Evolutionary conservation across 805 yeast genomes (phyloP).

Genomic region (Kodamaea jinghongensis): DNA sequence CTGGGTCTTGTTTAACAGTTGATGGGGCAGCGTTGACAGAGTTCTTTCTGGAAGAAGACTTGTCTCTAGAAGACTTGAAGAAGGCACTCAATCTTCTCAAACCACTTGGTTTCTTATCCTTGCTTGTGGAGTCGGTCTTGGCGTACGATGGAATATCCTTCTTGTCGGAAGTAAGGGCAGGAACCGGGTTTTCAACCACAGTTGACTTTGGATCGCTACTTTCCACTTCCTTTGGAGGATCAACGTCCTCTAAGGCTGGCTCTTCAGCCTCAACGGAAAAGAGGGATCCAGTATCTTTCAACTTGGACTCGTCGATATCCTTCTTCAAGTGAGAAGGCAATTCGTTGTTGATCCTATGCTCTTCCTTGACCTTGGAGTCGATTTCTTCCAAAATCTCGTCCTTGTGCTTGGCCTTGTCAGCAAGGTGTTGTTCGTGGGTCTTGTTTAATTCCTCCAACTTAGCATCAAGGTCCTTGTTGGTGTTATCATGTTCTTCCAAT

Average conservation of each 20-base stretch:
- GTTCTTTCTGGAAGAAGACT: conserved; percentile 5
- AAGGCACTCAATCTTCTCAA: conserved; percentile 21
- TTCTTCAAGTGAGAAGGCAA: conserved; percentile 52
- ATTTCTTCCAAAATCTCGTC: conserved; percentile 29
- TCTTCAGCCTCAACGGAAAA: conserved; percentile 30
- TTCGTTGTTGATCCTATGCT: conserved; percentile 45
- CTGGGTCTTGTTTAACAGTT: conserved; percentile 3
- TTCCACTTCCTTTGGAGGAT: conserved; percentile 8
- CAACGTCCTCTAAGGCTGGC: conserved; percentile 15
- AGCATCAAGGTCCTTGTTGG: conserved; percentile 37
- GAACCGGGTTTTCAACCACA: conserved; percentile 1
- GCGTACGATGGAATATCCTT: neutral
- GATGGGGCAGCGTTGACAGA: conserved; percentile 8
- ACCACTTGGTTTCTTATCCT: conserved; percentile 11
- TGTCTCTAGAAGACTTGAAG: conserved; percentile 13
- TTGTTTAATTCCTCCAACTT: conserved; percentile 41
- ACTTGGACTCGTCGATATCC: conserved; percentile 32
- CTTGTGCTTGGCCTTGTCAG: conserved; percentile 35
- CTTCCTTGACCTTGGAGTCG: conserved; percentile 42
- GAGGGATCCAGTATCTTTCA: conserved; percentile 39
- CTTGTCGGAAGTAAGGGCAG: neutral
- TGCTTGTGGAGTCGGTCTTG: conserved; percentile 6
- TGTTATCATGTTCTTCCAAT: conserved; percentile 24
- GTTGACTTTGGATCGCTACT: conserved; percentile 8
- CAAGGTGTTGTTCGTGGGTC: conserved; percentile 36